Percentiles rank a stretch among this genome's conserved stretches.
These are phyloP conservation scores for Lachancea nothofagi DNA, from an alignment of 805 yeast genomes.

Conservation along the genomic window DNA sequence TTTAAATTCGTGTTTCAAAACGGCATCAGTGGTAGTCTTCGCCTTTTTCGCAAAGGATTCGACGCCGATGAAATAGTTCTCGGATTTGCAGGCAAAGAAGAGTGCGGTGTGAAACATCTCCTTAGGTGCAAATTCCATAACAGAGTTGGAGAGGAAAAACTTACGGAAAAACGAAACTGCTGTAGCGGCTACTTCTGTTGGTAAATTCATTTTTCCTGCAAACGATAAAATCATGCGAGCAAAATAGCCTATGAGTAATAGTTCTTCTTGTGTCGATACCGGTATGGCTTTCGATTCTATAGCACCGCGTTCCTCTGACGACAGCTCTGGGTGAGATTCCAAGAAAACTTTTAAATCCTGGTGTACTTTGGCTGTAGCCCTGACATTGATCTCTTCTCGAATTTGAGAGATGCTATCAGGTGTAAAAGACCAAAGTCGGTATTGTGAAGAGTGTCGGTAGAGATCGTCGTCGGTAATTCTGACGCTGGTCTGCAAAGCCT, in stretches of 20 bases:
- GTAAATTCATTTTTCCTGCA: constrained; percentile 70
- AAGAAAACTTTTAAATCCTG: constrained; percentile 32
- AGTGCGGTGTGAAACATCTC: constrained; percentile 74
- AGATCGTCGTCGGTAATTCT: constrained; percentile 75
- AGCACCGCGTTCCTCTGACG: constrained; percentile 29
- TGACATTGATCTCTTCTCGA: constrained; percentile 47
- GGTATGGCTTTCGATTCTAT: constrained; percentile 34
- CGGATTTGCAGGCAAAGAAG: constrained; percentile 88
- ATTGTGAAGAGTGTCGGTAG: constrained; percentile 83
- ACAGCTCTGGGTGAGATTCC: constrained; percentile 25
- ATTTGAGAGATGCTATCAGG: constrained; percentile 46
- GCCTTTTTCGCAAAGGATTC: constrained; percentile 70
- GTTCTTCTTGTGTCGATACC: constrained; percentile 66
- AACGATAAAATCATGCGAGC: constrained; percentile 65
- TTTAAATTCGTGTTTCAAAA: constrained; percentile 73
- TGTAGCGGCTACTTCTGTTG: constrained; percentile 83
- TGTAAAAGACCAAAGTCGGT: constrained; percentile 78
- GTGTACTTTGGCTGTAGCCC: constrained; percentile 40
- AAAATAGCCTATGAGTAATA: constrained; percentile 60
- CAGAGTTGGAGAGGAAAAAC: constrained; percentile 74
- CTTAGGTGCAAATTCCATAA: constrained; percentile 85
- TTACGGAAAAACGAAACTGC: constrained; percentile 77
- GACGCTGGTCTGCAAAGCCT: background rate
- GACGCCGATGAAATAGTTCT: constrained; percentile 82
- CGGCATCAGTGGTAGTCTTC: constrained; percentile 59